A percentile compares a stretch with the other conserved stretches of the same genome.
phyloP scores from a whole-genome alignment of 805 yeast genomes.

The Starmerella davenportii region DNA sequence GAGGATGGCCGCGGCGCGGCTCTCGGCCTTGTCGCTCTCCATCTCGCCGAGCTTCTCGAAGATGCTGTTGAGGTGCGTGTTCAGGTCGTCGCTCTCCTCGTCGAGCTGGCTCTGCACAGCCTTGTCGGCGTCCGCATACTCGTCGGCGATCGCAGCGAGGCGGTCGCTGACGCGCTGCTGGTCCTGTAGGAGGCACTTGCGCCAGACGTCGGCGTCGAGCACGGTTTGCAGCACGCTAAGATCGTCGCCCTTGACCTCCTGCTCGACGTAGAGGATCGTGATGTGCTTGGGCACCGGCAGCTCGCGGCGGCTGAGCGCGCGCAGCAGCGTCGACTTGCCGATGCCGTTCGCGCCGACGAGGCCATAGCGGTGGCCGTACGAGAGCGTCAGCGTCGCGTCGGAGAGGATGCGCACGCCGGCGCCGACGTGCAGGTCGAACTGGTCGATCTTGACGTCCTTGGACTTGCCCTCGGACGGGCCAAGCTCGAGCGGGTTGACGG shows the following conservation, averaged over 20 bases:
- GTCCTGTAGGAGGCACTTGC: constrained; percentile 70
- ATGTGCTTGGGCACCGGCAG: constrained; percentile 87
- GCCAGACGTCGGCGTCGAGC: constrained; percentile 98
- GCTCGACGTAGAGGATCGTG: constrained; percentile 91
- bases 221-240: constrained; percentile 82
- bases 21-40: constrained; percentile 95
- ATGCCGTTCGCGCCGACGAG: constrained; percentile 98
- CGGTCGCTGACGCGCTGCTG: constrained; percentile 46
- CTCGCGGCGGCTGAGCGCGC: constrained; percentile 88
- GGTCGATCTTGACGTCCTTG: constrained; percentile 88
- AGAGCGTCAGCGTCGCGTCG: constrained; percentile 69
- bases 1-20: constrained; percentile 85
- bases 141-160: constrained; percentile 51
- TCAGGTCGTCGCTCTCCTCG: constrained; percentile 77
- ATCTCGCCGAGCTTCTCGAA: constrained; percentile 71
- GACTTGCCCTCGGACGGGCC: constrained; percentile 54
- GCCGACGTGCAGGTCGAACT: constrained; percentile 86
- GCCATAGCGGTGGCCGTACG: constrained; percentile 92
- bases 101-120: constrained; percentile 54
- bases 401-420: constrained; percentile 84
- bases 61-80: constrained; percentile 56
- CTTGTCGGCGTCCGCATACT: constrained; percentile 36
- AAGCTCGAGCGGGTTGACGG: constrained; percentile 86
- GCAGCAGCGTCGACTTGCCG: constrained; percentile 86
- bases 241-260: constrained; percentile 89